Percentiles rank a stretch among this genome's conserved stretches.
phyloP scores from a whole-genome alignment of 1,139 yeast genomes.

The Pichia sp. region DNA sequence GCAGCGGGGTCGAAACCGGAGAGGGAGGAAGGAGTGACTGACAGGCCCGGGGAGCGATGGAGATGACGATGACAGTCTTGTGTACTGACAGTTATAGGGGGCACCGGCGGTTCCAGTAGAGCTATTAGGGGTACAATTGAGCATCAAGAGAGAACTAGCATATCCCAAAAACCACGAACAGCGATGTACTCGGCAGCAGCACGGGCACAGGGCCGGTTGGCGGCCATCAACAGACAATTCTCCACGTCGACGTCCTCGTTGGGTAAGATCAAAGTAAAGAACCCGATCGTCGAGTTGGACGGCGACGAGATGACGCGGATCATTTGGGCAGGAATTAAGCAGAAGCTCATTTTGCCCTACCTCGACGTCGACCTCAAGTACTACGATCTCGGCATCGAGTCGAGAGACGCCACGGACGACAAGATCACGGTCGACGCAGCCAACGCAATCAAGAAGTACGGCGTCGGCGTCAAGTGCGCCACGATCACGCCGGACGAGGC shows the following conservation, averaged over 20 bases:
- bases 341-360: constrained; percentile 77
- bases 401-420: constrained; percentile 85
- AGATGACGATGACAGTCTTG: too few species aligned
- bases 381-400: constrained; percentile 82
- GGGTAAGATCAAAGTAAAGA: constrained; percentile 69
- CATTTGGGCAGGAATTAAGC: constrained; percentile 84
- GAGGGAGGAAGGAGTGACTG: too few species aligned
- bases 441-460: constrained; percentile 78
- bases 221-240: constrained; percentile 17
- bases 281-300: constrained; percentile 91
- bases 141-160: too few species aligned
- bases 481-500: constrained; percentile 98
- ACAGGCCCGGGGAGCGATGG: too few species aligned
- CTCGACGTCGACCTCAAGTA: constrained; percentile 85
- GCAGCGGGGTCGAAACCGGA: too few species aligned
- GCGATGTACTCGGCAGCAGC: constrained; percentile 13
- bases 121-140: too few species aligned
- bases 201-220: constrained; percentile 17
- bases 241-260: constrained; percentile 8
- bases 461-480: constrained; percentile 95
- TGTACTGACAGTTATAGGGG: too few species aligned
- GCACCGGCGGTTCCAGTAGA: too few species aligned
- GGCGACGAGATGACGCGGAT: constrained; percentile 96
- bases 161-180: background rate
- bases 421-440: constrained; percentile 88